Evolutionary conservation across 176 grass and related monocot species (phyloP).

Genomic region (Guadua angustifolia): DNA sequence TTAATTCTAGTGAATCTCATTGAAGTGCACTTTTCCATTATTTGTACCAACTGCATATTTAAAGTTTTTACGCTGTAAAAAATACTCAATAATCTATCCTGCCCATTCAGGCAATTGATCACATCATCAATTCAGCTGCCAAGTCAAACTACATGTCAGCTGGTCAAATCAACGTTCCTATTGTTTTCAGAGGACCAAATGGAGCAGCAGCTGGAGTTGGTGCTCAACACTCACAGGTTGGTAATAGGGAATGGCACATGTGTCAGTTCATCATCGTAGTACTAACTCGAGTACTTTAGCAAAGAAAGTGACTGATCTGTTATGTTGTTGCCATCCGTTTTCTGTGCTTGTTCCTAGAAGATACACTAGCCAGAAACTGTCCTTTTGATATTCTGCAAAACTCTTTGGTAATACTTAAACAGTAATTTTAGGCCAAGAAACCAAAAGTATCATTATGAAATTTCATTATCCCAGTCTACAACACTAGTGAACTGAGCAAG

Average conservation of each 20-base stretch:
- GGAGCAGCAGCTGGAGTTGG: slow-evolving; percentile 96
- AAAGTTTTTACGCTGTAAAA: not conserved
- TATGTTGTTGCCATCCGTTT: slow-evolving; percentile 14
- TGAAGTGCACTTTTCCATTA: not conserved
- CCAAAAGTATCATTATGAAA: not conserved
- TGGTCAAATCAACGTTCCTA: slow-evolving; percentile 81
- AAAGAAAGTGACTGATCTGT: not conserved
- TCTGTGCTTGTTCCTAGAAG: not conserved
- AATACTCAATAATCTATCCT: slow-evolving; percentile 1
- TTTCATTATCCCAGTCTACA: not conserved
- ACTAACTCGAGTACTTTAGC: not conserved
- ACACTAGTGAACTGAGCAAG: not conserved
- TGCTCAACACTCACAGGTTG: slow-evolving; percentile 96
- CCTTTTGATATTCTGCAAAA: not conserved
- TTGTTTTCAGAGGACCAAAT: slow-evolving; percentile 96
- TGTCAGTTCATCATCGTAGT: not conserved
- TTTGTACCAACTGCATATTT: not conserved
- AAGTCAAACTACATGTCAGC: slow-evolving; percentile 99
- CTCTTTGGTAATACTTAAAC: slow-evolving; percentile 4
- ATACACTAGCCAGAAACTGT: not conserved
- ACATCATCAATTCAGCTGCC: slow-evolving; percentile 97
- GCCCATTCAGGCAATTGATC: slow-evolving; percentile 89
- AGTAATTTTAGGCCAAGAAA: not conserved
- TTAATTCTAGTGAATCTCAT: not conserved
- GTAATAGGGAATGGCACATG: slow-evolving; percentile 8